These are phyloP conservation scores for Aspergillus pseudoviridinutans DNA, from an alignment of 2,329 filamentous ascomycete species.

Conservation along the genomic window DNA sequence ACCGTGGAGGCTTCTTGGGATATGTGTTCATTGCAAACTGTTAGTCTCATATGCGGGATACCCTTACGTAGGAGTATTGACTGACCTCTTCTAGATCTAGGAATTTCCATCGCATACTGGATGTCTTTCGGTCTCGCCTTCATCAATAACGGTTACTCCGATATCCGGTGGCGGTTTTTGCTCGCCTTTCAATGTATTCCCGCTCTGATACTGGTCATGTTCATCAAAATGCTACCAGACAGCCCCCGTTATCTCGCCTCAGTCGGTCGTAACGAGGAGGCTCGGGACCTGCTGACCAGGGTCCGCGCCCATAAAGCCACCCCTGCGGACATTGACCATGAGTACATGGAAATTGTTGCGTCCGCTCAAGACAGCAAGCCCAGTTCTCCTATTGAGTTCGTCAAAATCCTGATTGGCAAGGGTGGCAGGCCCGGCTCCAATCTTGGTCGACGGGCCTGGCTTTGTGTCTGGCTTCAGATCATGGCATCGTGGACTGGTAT, in stretches of 20 bases:
- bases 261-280: conserved; percentile 43
- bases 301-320: conserved; percentile 18
- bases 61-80: not conserved
- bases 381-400: conserved; percentile 38
- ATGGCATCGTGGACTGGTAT: conserved; percentile 46
- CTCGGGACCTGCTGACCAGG: conserved; percentile 45
- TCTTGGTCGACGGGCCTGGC: conserved; percentile 39
- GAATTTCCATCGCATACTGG: conserved; percentile 42
- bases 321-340: conserved; percentile 27
- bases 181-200: conserved; percentile 34
- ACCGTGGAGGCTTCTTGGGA: conserved; percentile 46
- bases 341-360: conserved; percentile 35
- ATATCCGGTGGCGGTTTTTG: conserved; percentile 32
- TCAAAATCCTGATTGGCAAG: conserved; percentile 34
- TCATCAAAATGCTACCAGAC: conserved; percentile 31
- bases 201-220: conserved; percentile 22
- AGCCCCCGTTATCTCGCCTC: conserved; percentile 31
- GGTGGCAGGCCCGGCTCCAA: conserved; percentile 29
- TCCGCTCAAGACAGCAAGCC: conserved; percentile 26
- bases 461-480: conserved; percentile 44
- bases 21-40: conserved; percentile 53
- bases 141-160: conserved; percentile 30
- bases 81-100: conserved; percentile 34
- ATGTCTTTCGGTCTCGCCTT: conserved; percentile 36
- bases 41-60: conserved; percentile 8